A percentile compares a stretch with the other conserved stretches of the same genome.
phyloP scores from a whole-genome alignment of 495 filamentous ascomycete genomes.

The Aspergillus nanangensis region DNA sequence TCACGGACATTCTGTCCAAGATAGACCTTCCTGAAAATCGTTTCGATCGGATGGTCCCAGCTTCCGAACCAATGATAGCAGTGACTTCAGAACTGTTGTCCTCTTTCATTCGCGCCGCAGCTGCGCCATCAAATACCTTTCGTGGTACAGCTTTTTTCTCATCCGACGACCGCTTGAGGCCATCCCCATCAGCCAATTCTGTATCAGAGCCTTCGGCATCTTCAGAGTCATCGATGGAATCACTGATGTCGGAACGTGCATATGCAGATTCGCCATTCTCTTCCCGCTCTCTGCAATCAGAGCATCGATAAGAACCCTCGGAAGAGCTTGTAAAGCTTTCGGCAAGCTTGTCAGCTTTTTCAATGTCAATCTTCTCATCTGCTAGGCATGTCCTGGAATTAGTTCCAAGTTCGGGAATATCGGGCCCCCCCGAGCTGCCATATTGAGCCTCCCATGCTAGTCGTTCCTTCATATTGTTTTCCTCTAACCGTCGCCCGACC shows the following conservation, averaged over 20 bases:
- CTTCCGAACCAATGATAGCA: constrained; percentile 33
- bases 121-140: constrained; percentile 16
- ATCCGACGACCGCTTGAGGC: not conserved
- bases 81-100: constrained; percentile 34
- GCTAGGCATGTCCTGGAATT: constrained; percentile 20
- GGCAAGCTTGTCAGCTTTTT: constrained; percentile 35
- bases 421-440: constrained; percentile 41
- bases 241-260: constrained; percentile 6
- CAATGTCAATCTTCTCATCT: constrained; percentile 16
- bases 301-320: constrained; percentile 14
- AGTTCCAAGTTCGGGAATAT: constrained; percentile 26
- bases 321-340: constrained; percentile 22
- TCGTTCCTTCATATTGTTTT: constrained; percentile 61
- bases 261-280: constrained; percentile 19
- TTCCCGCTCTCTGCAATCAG: constrained; percentile 22
- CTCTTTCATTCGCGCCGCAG: constrained; percentile 13
- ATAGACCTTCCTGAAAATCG: constrained; percentile 21
- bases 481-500: constrained; percentile 62
- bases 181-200: not conserved
- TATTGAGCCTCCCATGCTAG: constrained; percentile 79
- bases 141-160: not conserved
- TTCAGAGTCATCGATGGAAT: constrained; percentile 4
- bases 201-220: constrained; percentile 4
- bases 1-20: constrained; percentile 16
- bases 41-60: constrained; percentile 26